Conservation (phyloP, 2,329 filamentous ascomycete species). For the Nakataea oryzae region DNA sequence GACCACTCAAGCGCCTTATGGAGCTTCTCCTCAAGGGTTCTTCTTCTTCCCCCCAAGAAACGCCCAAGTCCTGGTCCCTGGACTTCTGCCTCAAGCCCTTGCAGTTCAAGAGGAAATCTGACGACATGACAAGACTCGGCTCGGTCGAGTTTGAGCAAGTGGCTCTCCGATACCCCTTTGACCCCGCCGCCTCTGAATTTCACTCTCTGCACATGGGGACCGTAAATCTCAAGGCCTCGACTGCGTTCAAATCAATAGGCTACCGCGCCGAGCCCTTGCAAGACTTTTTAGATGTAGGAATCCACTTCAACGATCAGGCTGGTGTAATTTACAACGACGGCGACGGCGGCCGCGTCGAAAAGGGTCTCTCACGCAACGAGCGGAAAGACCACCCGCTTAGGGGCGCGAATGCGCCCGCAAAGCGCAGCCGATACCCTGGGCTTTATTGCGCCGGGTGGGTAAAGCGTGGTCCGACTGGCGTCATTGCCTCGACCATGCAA, state of each 20-base stretch:
- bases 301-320: slow-evolving; percentile 64
- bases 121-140: slow-evolving; percentile 39
- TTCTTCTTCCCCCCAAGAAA: slow-evolving; percentile 30
- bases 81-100: slow-evolving; percentile 76
- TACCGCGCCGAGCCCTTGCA: slow-evolving; percentile 75
- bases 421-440: slow-evolving; percentile 45
- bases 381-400: slow-evolving; percentile 3
- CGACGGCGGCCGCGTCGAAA: slow-evolving; percentile 53
- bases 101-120: slow-evolving; percentile 46
- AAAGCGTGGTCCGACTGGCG: slow-evolving; percentile 85
- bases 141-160: slow-evolving; percentile 59
- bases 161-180: slow-evolving; percentile 43
- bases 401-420: slow-evolving; percentile 17
- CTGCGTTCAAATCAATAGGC: slow-evolving; percentile 90
- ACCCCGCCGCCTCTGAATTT: slow-evolving; percentile 35
- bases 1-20: slow-evolving; percentile 66
- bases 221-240: slow-evolving; percentile 47
- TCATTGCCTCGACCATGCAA: slow-evolving; percentile 92
- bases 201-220: slow-evolving; percentile 35
- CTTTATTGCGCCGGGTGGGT: slow-evolving; percentile 96
- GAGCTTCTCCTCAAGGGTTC: slow-evolving; percentile 75
- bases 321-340: slow-evolving; percentile 80
- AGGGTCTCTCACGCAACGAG: slow-evolving; percentile 15
- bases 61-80: slow-evolving; percentile 67
- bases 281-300: slow-evolving; percentile 61